Base-by-base conservation (phyloP, 495 filamentous ascomycete species). In the Cladorrhinum samala region DNA sequence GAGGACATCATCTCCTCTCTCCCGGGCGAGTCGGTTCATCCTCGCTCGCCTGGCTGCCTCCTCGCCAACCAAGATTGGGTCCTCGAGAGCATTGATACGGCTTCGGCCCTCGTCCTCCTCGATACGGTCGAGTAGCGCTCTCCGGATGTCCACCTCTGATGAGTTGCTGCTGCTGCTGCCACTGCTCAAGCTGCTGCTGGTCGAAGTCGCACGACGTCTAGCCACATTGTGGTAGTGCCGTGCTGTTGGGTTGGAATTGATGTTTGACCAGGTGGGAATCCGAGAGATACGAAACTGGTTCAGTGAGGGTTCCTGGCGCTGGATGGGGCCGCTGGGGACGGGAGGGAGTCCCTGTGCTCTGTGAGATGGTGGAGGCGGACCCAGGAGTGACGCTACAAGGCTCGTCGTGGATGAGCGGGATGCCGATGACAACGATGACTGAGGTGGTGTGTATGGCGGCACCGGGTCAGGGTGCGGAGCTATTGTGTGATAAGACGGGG, bases 31-130 rank as follows among this genome's bases (percentile, higher is more conserved):
- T 55, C 77, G 68, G 65, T 75, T 71, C 39, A 54, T 56, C 46
- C 71, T 55, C 17, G 75, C 76, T 45, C 59, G 52, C 17, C 65
- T 63, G 17, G 77, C 77, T 9, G 72, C 77, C 53, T 70, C 67
- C 63, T 81, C 77, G 27, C 77, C 77, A 0, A 78, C 77, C 6
- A 79, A 67, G 18, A 75, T 67, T 6, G 76, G 77, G 54, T 79
- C 77, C 59, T 80, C 77, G 19, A 76, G 68, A 20, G 73, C 74
- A n/a, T 73, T 61, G 11, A 71, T 45, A 17, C 58, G 54, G 38
- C 57, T 58, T 18, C 64, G 57, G 61, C 63, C 59, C 55, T 67
- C 62, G 25, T 71, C 65, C 42, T 71, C 65, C 30, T 66, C 67
- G 49, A 69, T 64, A n/a, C 63, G 60, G 37, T 67, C 66, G 9